Evolutionary conservation across 2,329 filamentous ascomycete genomes (phyloP).

Genomic region (Thermoascus crustaceus): DNA sequence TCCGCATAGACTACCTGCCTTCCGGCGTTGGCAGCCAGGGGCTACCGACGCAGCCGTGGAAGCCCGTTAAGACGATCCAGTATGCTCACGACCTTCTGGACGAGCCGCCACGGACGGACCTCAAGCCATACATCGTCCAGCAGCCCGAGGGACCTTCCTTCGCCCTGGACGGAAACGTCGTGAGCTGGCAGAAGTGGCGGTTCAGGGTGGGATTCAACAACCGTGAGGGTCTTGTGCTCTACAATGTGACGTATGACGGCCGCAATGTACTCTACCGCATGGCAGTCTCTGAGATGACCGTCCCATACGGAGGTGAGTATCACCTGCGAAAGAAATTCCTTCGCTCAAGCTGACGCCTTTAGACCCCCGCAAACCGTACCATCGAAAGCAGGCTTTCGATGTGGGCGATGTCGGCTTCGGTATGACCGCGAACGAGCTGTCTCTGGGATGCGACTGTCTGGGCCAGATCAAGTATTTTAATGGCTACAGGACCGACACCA

Average conservation of each 20-base stretch:
- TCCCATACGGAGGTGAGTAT: conserved; percentile 33
- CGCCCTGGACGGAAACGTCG: conserved; percentile 46
- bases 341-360: conserved; percentile 37
- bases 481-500: conserved; percentile 50
- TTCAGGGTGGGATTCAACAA: conserved; percentile 56
- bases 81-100: conserved; percentile 57
- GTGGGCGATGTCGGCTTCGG: conserved; percentile 60
- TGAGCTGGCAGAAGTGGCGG: conserved; percentile 61
- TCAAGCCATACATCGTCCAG: conserved; percentile 58
- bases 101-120: conserved; percentile 55
- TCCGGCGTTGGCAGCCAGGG: conserved; percentile 56
- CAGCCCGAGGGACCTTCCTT: conserved; percentile 60
- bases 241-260: conserved; percentile 56
- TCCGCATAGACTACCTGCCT: conserved; percentile 61
- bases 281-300: conserved; percentile 59
- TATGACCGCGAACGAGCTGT: conserved; percentile 60
- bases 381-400: conserved; percentile 64
- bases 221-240: conserved; percentile 59
- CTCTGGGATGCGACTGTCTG: conserved; percentile 62
- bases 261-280: conserved; percentile 61
- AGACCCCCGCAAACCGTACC: conserved; percentile 59
- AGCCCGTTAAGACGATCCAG: conserved; percentile 44
- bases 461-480: conserved; percentile 62
- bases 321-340: neutral
- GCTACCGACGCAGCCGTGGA: conserved; percentile 49